These are phyloP conservation scores for Spathaspora girioi DNA, from an alignment of 805 yeast genomes.

Conservation along the genomic window DNA sequence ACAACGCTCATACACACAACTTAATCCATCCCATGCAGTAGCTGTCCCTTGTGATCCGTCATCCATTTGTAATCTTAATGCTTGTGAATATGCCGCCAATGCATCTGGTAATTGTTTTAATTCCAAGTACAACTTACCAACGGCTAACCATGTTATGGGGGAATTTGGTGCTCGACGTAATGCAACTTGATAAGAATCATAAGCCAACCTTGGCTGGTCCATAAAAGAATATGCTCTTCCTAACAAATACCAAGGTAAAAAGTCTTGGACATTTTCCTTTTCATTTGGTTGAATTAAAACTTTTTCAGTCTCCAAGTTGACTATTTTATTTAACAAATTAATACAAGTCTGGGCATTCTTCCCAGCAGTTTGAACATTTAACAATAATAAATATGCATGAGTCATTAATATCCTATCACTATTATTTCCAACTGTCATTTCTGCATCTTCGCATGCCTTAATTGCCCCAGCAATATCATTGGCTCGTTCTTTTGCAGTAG, in stretches of 20 bases:
- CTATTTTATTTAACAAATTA: constrained; percentile 28
- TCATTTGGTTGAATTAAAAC: constrained; percentile 17
- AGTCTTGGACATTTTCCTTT: constrained; percentile 37
- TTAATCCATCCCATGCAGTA: constrained; percentile 62
- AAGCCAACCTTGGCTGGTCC: constrained; percentile 48
- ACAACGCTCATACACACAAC: constrained; percentile 61
- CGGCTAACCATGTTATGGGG: constrained; percentile 65
- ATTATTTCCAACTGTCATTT: constrained; percentile 37
- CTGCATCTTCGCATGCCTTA: constrained; percentile 47
- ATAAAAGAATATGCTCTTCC: constrained; percentile 49
- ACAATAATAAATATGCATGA: constrained; percentile 47
- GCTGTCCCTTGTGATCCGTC: constrained; percentile 47
- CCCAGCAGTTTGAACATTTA: constrained; percentile 3
- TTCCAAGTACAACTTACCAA: constrained; percentile 57
- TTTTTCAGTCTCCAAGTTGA: constrained; percentile 24
- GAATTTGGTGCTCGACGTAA: constrained; percentile 48
- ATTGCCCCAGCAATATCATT: constrained; percentile 49
- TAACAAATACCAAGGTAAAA: constrained; percentile 54
- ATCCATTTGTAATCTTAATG: constrained; percentile 49
- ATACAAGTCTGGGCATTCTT: constrained; percentile 34
- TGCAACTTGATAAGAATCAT: constrained; percentile 54
- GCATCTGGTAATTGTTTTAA: constrained; percentile 64
- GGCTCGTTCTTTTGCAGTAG: constrained; percentile 48
- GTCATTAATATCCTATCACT: constrained; percentile 43
- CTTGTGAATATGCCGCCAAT: constrained; percentile 64